Conservation (phyloP, 139 green algal genomes). For the Chlorella sp. region DNA sequence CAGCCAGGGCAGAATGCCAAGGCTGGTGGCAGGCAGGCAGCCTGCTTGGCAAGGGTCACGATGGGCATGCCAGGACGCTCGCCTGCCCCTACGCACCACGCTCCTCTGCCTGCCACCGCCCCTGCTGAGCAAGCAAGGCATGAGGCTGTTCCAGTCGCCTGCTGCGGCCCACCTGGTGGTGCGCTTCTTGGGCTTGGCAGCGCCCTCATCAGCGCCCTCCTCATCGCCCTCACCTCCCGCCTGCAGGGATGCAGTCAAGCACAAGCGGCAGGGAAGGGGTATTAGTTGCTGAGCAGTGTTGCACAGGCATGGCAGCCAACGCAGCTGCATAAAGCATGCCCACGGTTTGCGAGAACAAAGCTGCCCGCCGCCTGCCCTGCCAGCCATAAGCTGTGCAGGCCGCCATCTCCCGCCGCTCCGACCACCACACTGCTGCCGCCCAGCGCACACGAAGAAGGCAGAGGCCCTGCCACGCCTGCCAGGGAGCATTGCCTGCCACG, state of each 20-base stretch:
- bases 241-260: background rate
- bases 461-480: too few species aligned
- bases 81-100: too few species aligned
- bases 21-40: too few species aligned
- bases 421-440: background rate
- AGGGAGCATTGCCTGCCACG: too few species aligned
- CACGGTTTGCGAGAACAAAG: background rate
- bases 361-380: background rate
- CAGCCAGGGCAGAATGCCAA: too few species aligned
- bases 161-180: background rate
- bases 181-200: background rate
- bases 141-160: too few species aligned
- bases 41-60: too few species aligned
- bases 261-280: background rate
- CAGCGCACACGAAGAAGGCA: too few species aligned
- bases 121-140: too few species aligned
- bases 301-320: background rate
- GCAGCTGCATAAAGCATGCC: background rate
- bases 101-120: too few species aligned
- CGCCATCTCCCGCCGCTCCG: background rate
- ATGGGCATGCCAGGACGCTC: too few species aligned
- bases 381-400: background rate
- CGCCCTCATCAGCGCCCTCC: conserved; percentile 4
- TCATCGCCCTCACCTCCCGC: background rate
- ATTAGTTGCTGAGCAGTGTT: background rate